A percentile compares a stretch with the other conserved stretches of the same genome.
phyloP scores from a whole-genome alignment of 1,284 basidiomycete genomes.

The Thelephora terrestris region DNA sequence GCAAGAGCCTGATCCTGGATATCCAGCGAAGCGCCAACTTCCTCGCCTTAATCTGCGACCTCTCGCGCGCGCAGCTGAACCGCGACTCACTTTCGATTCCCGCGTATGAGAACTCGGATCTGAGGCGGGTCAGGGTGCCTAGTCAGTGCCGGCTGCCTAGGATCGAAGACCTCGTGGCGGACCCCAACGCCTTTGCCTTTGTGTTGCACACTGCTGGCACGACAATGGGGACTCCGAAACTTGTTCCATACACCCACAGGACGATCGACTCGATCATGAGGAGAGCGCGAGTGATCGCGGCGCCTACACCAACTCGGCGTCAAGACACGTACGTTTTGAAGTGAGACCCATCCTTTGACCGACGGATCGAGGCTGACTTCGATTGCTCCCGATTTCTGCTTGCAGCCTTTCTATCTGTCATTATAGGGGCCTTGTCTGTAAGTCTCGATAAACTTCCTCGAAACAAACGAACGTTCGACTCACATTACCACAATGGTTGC shows the following conservation, averaged over 20 bases:
- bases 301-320: constrained; percentile 33
- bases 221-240: constrained; percentile 64
- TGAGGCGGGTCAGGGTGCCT: constrained; percentile 26
- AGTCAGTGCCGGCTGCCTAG: constrained; percentile 27
- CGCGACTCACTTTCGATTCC: constrained; percentile 33
- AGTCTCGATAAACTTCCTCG: too few relatives aligned
- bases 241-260: constrained; percentile 52
- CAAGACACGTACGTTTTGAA: constrained; percentile 37
- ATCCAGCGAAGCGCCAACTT: constrained; percentile 47
- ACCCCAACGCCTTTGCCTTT: constrained; percentile 39
- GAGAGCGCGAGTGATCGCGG: constrained; percentile 40
- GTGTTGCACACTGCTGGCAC: constrained; percentile 69
- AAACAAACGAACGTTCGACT: background rate
- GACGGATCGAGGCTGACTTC: background rate
- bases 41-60: constrained; percentile 50
- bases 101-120: constrained; percentile 32
- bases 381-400: background rate
- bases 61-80: constrained; percentile 25
- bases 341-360: background rate
- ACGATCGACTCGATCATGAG: constrained; percentile 41
- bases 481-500: background rate
- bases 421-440: constrained; percentile 15
- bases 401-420: constrained; percentile 11
- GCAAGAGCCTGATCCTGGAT: constrained; percentile 43
- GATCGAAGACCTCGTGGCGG: constrained; percentile 20